Base-by-base conservation (phyloP, 805 yeast genomes). In the Candida berthetii region DNA sequence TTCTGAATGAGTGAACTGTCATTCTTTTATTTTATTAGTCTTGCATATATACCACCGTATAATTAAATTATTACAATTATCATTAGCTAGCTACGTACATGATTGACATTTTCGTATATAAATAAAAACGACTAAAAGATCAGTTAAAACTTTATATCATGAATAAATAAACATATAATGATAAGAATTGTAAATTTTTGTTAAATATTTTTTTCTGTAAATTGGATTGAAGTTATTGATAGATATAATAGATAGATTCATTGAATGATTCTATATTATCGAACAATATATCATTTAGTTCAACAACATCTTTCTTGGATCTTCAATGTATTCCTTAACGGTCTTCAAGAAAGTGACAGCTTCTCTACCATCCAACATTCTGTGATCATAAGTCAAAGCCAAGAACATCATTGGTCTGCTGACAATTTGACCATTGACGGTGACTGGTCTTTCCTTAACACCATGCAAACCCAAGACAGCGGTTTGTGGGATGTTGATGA, bases 371-470 rank as follows among this genome's bases (percentile, higher is more conserved):
- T 93, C 99, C 62, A 93, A 74, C 62, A 93, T 82, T 75, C 99
- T 85, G 74, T 93, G 99, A 65, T 93, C 99, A 67, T 93, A 93
- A 44, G 99, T 91, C 66, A 93, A 82, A 41, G 99, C 99, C 59
- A 93, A 71, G 78, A 93, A 93, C 99, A 93, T 93, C 98, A 93
- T 91, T 65, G 99, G 99, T 76, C 98, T 85, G 36, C 91, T 78
- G 53, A 86, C 99, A 55, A 93, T 77, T 76, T 91, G 90, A 42
- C 99, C 99, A 55, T 93, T 83, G 45, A 93, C 89, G 45, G 91
- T 91, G 46, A 93, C 96, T 36, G 98, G 93, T 76, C 98, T 89
- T 67, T 93, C 91, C 74, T 93, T 93, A 55, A 87, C 85, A 68
- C 97, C 98, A 60, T 93, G 99, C 62, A 93, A 78, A 55, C 99